phyloP scores from a whole-genome alignment of 2,329 filamentous ascomycete species.

The Neophaeococcomyces aloes region DNA sequence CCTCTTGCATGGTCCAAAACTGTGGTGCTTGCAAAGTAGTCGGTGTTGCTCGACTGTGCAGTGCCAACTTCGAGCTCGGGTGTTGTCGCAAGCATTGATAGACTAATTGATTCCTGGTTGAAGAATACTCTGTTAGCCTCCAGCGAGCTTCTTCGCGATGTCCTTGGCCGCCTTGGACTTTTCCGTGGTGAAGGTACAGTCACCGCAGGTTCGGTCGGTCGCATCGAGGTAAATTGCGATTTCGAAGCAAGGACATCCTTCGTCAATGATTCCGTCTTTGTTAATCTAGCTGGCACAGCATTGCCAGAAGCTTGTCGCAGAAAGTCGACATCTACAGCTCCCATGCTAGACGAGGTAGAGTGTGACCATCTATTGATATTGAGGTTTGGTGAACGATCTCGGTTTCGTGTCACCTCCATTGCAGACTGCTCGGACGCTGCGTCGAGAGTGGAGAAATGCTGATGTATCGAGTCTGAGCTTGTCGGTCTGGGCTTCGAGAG shows the following conservation, averaged over 20 bases:
- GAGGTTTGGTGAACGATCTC: conserved; percentile 11
- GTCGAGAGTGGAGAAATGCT: not conserved
- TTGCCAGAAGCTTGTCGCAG: conserved; percentile 7
- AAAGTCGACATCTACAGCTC: conserved; percentile 20
- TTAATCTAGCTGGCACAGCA: not conserved
- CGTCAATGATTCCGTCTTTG: not conserved
- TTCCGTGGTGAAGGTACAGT: not conserved
- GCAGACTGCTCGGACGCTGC: not conserved
- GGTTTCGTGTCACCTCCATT: not conserved
- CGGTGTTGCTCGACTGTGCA: not conserved
- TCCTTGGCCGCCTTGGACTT: not conserved
- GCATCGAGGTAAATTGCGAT: conserved; percentile 1
- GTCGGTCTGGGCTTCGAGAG: conserved; percentile 14
- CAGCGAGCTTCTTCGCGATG: not conserved
- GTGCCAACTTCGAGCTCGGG: not conserved
- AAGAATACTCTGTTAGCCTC: not conserved
- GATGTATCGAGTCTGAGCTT: conserved; percentile 18
- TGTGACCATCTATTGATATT: conserved; percentile 51
- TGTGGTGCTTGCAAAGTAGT: not conserved
- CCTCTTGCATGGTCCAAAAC: conserved; percentile 2
- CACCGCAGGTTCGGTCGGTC: not conserved
- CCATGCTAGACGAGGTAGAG: conserved; percentile 42
- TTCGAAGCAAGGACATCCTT: not conserved
- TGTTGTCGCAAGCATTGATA: conserved; percentile 1
- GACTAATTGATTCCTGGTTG: not conserved